Percentiles rank a stretch among this genome's conserved stretches.
phyloP scores from a whole-genome alignment of 2,329 filamentous ascomycete genomes.

The Aureobasidium pullulans region DNA sequence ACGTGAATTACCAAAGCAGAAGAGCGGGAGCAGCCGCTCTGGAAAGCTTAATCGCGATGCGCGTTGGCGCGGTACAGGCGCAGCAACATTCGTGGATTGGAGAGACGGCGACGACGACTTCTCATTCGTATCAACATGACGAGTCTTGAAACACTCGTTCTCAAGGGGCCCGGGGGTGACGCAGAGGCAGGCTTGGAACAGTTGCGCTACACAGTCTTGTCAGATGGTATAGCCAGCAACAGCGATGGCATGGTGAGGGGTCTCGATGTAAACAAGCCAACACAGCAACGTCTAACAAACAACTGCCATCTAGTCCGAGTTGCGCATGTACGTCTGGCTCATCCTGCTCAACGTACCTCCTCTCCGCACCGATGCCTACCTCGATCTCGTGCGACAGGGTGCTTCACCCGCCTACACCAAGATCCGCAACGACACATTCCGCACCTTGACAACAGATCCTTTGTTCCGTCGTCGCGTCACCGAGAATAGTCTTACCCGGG shows the following conservation, averaged over 20 bases:
- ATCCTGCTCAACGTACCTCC: conserved; percentile 84
- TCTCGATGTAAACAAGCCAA: not conserved
- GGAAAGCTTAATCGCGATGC: conserved; percentile 1
- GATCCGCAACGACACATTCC: conserved; percentile 97
- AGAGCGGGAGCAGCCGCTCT: not conserved
- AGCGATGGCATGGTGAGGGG: conserved; percentile 68
- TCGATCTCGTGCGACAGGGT: conserved; percentile 82
- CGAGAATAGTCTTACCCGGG: conserved; percentile 86
- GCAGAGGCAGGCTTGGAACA: conserved; percentile 60
- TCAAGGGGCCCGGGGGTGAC: conserved; percentile 72
- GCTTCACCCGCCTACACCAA: conserved; percentile 93
- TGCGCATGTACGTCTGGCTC: conserved; percentile 94
- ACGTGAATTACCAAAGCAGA: not conserved
- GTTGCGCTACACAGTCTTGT: conserved; percentile 64
- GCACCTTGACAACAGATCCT: conserved; percentile 92
- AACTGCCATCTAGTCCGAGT: conserved; percentile 58
- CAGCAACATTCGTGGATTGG: not conserved
- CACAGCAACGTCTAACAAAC: not conserved
- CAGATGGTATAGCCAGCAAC: conserved; percentile 69
- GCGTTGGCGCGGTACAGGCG: not conserved
- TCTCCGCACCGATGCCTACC: conserved; percentile 78
- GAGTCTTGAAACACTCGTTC: conserved; percentile 65
- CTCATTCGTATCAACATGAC: conserved; percentile 21
- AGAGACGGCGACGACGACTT: not conserved
- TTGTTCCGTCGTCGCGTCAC: conserved; percentile 92